Percentiles rank a stretch among this genome's conserved stretches.
Conservation (phyloP, 768 basidiomycete genomes). For the Boletellus ananas region DNA sequence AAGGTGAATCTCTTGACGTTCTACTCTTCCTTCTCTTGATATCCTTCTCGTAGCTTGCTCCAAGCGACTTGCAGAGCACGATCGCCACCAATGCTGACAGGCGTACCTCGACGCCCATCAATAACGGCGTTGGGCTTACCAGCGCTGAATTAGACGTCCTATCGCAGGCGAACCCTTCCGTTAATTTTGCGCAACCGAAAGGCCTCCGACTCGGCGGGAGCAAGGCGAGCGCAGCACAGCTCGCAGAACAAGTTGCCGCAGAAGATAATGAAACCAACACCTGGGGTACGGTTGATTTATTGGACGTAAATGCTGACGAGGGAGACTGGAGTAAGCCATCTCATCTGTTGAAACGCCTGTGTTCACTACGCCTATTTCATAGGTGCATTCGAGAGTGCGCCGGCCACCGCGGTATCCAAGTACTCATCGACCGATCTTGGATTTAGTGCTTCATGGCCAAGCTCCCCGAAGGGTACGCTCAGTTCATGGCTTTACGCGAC, state of each 20-base stretch:
- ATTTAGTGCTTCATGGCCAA: slow-evolving; percentile 17
- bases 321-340: slow-evolving; percentile 86
- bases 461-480: slow-evolving; percentile 12
- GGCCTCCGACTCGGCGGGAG: slow-evolving; percentile 68
- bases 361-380: not conserved
- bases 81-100: slow-evolving; percentile 45
- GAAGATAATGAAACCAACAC: slow-evolving; percentile 42
- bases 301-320: slow-evolving; percentile 89
- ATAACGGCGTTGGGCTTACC: not conserved
- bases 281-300: slow-evolving; percentile 79
- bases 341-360: not conserved
- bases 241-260: slow-evolving; percentile 53
- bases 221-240: slow-evolving; percentile 47
- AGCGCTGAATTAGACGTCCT: not conserved
- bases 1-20: slow-evolving; percentile 44
- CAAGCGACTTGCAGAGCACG: slow-evolving; percentile 67
- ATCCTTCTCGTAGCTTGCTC: slow-evolving; percentile 48
- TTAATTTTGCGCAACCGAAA: slow-evolving; percentile 40
- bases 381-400: slow-evolving; percentile 75
- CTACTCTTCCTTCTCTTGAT: not conserved
- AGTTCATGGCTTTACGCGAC: not conserved
- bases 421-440: slow-evolving; percentile 25
- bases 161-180: slow-evolving; percentile 6
- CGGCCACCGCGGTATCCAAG: slow-evolving; percentile 28
- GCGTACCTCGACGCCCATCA: slow-evolving; percentile 36